Percentiles rank a stretch among this genome's conserved stretches.
phyloP scores from a whole-genome alignment of 2,329 filamentous ascomycete genomes.

The Colletotrichum shisoi region DNA sequence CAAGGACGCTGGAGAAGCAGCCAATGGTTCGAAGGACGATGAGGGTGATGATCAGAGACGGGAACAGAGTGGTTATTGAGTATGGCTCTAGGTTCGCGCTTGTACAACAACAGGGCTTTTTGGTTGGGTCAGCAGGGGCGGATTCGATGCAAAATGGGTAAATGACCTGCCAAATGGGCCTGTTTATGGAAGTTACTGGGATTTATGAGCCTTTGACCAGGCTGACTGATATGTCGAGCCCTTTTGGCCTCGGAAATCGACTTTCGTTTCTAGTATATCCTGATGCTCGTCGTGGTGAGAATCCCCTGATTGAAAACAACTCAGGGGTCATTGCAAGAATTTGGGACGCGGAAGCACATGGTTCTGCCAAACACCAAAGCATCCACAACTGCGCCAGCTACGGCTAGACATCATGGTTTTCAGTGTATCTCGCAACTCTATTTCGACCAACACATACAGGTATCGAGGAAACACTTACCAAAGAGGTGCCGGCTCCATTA shows the following conservation, averaged over 20 bases:
- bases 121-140: not conserved
- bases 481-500: not conserved
- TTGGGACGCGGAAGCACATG: not conserved
- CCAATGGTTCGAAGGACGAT: slow-evolving; percentile 50
- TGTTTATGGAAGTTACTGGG: not conserved
- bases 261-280: not conserved
- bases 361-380: not conserved
- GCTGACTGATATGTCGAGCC: not conserved
- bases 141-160: not conserved
- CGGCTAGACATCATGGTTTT: slow-evolving; percentile 3
- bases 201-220: not conserved
- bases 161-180: not conserved
- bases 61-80: slow-evolving; percentile 64
- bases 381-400: slow-evolving; percentile 12
- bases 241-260: not conserved
- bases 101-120: slow-evolving; percentile 1
- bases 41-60: slow-evolving; percentile 52
- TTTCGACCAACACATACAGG: not conserved
- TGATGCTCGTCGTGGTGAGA: too few species aligned
- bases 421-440: too few species aligned
- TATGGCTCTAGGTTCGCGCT: not conserved
- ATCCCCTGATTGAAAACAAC: not conserved
- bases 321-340: not conserved
- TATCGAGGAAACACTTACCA: not conserved
- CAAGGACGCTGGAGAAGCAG: slow-evolving; percentile 65